phyloP scores from a whole-genome alignment of 495 filamentous ascomycete species.

The Penicillium angulare region DNA sequence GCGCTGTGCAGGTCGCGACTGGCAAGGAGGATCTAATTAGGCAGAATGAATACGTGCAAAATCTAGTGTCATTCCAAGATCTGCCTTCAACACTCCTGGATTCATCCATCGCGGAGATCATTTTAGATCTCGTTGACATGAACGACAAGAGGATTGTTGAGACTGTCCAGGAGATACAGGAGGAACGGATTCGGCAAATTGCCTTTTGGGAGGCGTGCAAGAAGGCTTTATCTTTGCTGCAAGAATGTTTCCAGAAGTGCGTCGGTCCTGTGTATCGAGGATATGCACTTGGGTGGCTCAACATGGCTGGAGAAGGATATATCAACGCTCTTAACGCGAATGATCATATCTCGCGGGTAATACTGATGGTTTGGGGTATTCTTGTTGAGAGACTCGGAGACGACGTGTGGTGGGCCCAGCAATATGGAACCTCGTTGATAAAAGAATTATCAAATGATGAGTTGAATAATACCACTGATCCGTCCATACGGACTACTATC shows the following conservation, averaged over 20 bases:
- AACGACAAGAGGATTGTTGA: slow-evolving; percentile 1
- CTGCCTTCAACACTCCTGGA: not conserved
- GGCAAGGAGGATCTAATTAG: not conserved
- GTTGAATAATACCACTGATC: not conserved
- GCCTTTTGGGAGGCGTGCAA: slow-evolving; percentile 1
- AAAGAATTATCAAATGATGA: not conserved
- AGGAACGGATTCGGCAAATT: not conserved
- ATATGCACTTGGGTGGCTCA: slow-evolving; percentile 4
- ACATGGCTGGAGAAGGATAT: slow-evolving; percentile 5
- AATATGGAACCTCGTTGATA: not conserved
- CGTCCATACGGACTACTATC: not conserved
- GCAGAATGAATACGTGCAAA: slow-evolving; percentile 3
- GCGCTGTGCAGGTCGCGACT: not conserved
- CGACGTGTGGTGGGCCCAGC: slow-evolving; percentile 2
- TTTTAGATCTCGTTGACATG: not conserved
- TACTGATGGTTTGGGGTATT: slow-evolving; percentile 2
- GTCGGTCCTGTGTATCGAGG: slow-evolving; percentile 3
- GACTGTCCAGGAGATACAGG: not conserved
- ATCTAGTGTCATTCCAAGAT: not conserved
- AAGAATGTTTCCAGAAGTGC: slow-evolving; percentile 1
- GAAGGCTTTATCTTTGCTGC: not conserved
- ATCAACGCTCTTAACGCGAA: not conserved
- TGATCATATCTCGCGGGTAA: not conserved
- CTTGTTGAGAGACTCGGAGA: slow-evolving; percentile 1
- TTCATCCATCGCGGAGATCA: not conserved